Evolutionary conservation across 345 rosid genomes (phyloP), one percentile per base, ranked within the genome.

Genomic region (Jatropha curcas): DNA sequence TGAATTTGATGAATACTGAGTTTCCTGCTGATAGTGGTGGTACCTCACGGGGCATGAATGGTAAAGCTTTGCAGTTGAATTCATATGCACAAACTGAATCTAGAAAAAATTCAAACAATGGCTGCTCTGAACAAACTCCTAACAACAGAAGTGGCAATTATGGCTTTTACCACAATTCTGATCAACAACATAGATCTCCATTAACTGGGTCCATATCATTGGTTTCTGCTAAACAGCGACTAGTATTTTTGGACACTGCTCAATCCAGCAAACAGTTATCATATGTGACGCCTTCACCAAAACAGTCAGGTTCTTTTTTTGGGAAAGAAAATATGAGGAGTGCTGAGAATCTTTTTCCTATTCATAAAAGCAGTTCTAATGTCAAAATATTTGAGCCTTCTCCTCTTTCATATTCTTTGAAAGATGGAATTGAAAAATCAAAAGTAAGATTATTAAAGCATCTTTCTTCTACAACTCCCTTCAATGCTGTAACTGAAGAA

Each of bases 221-320:
- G 14, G 68, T 84, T 65, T 71, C 82, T 74, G 65, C 71, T 56
- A 78, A 77, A 72, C 78, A 60, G 61, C 72, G 67, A 60, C 68
- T 82, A 51, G 74, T 67, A 66, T 78, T 57, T 77, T 31, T 71
- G 64, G 77, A 69, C 56, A 35, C 82, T 76, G 79, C 77, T 56
- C 71, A 73, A 46, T 71, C 84, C 65, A 72, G 79, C 10, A 76
- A 76, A 30, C 76, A 71, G 17, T 62, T 67, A 59, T 65, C 83
- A 63, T 71, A 73, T 71, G 80, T 70, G 41, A 90, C 96, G 73
- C 90, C 94, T 87, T 88, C 91, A 43, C 89, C 90, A 20, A 84
- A 75, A 75, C 83, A 67, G 37, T 62, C 81, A 51, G 77, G 74
- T 74, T 74, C 82, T 71, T 71, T 82, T 72, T 71, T 85, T 72